Percentiles rank a stretch among this genome's conserved stretches.
phyloP scores from a whole-genome alignment of 257 asterid species.

The Eucommia ulmoides region DNA sequence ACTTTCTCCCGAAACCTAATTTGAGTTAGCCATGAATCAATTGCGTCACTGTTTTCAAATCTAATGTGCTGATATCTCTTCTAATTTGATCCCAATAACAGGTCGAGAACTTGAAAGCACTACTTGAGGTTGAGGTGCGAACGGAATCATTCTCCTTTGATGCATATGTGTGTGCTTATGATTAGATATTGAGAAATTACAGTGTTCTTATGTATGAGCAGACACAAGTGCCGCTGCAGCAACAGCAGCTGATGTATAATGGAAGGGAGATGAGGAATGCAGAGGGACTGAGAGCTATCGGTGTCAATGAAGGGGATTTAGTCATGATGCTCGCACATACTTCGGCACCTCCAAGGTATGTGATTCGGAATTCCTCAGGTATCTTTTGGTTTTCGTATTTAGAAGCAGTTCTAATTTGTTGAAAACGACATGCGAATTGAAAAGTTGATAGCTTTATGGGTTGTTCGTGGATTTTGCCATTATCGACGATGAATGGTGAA shows the following conservation, averaged over 20 bases:
- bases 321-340: slow-evolving; percentile 66
- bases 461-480: not conserved
- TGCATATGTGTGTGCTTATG: not conserved
- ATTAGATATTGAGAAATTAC: not conserved
- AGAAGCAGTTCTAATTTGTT: slow-evolving; percentile 1
- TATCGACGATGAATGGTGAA: not conserved
- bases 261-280: slow-evolving; percentile 78
- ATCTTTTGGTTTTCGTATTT: too few species aligned
- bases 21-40: not conserved
- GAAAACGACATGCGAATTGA: not conserved
- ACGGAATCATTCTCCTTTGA: not conserved
- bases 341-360: slow-evolving; percentile 49
- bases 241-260: slow-evolving; percentile 73
- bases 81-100: slow-evolving; percentile 12
- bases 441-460: not conserved
- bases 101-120: slow-evolving; percentile 98
- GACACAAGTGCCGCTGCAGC: slow-evolving; percentile 76
- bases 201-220: slow-evolving; percentile 23
- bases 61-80: not conserved
- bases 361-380: too few species aligned
- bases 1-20: not conserved
- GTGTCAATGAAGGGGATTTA: slow-evolving; percentile 84
- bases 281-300: slow-evolving; percentile 59
- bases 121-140: slow-evolving; percentile 94
- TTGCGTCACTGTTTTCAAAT: not conserved